Evolutionary conservation across 805 yeast genomes (phyloP), one percentile per base, ranked within the genome.

Genomic region (Yamadazyma akitaensis): DNA sequence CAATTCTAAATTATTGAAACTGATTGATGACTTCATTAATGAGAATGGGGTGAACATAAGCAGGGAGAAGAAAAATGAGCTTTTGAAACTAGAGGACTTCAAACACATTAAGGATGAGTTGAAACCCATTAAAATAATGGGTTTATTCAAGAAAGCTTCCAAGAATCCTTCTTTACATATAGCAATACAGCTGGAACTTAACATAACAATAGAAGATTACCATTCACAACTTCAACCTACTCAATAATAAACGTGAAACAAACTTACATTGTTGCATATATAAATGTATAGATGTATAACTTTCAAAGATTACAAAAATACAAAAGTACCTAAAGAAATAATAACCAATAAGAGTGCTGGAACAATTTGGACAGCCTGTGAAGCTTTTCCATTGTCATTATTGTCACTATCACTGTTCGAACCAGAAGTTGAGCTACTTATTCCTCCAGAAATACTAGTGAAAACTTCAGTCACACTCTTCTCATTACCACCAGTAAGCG

Each of bases 401-500:
- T 17, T 33, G 28, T 33, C 19, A n/a, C 37, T 33, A 33, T 9
- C n/a, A 33, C 19, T 16, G 10, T 5, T 5, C 24, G 24, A 21
- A 30, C 14, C 5, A 33, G 46, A 26, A 12, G n/a, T 36, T 10
- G 44, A 42, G 16, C 16, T 18, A 17, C 28, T 25, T 9, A 28
- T 17, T 7, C 40, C 31, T 11, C 28, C 19, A 5, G 24, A 14
- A 14, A 31, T 10, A 32, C 21, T 24, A 12, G 40, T 36, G 33
- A 37, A 14, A 21, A 26, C 42, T 10, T 37, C 18, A 7, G 42
- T 35, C 9, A 17, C 9, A 4, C 39, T 19, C 10, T 12, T 19
- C n/a, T 43, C 41, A 14, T 17, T 9, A 16, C 38, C 42, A 12
- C 47, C 47, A 13, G 38, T 25, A 14, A 32, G 31, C n/a, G 47